Evolutionary conservation across 805 yeast species (phyloP).

Genomic region (Lipomyces chichibuensis): DNA sequence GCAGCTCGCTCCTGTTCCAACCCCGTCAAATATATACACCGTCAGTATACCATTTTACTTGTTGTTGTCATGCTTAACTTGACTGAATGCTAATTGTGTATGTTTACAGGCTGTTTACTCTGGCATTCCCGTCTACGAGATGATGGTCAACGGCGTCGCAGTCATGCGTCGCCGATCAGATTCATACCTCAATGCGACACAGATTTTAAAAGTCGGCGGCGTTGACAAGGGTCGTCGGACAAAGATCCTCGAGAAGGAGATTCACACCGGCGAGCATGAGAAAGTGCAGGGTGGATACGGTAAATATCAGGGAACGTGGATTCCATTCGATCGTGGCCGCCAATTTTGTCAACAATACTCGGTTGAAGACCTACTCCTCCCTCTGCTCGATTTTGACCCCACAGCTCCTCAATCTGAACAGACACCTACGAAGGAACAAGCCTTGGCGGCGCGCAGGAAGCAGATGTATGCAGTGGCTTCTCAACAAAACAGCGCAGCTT

Average conservation of each 20-base stretch:
- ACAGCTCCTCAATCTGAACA: slow-evolving; percentile 39
- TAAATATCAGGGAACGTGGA: slow-evolving; percentile 77
- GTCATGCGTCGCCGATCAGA: slow-evolving; percentile 69
- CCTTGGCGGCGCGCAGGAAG: slow-evolving; percentile 47
- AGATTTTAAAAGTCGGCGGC: slow-evolving; percentile 67
- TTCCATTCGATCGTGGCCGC: slow-evolving; percentile 49
- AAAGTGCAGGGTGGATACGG: slow-evolving; percentile 76
- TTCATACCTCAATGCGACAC: slow-evolving; percentile 72
- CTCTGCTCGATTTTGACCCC: slow-evolving; percentile 54
- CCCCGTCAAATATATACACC: slow-evolving; percentile 26
- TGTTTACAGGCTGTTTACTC: slow-evolving; percentile 57
- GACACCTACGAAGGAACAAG: slow-evolving; percentile 57
- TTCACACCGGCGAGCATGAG: slow-evolving; percentile 65
- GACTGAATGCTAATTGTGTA: not conserved
- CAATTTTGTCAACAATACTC: slow-evolving; percentile 64
- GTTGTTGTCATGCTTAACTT: not conserved
- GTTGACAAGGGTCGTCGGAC: slow-evolving; percentile 67
- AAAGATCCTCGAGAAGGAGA: slow-evolving; percentile 64
- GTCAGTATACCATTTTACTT: slow-evolving; percentile 13
- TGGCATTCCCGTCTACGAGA: slow-evolving; percentile 62
- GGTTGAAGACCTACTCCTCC: slow-evolving; percentile 56
- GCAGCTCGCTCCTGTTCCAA: slow-evolving; percentile 10
- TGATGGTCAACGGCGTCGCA: slow-evolving; percentile 62
- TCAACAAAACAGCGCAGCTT: slow-evolving; percentile 16
- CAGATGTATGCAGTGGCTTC: slow-evolving; percentile 36